Conservation (phyloP, 441 rosid genomes). For the Adansonia rubrostipa region DNA sequence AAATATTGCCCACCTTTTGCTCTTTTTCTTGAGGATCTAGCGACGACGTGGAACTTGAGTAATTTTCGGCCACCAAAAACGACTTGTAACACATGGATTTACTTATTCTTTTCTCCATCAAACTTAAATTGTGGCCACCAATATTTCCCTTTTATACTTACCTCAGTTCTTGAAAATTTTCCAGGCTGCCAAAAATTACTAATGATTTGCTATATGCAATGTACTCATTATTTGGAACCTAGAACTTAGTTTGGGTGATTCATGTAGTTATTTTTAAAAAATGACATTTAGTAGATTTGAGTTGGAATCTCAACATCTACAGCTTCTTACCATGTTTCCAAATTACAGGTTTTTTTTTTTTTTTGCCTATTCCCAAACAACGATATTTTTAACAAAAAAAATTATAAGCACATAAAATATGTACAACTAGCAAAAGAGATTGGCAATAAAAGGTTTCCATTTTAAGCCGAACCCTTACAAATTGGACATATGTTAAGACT, state of each 20-base stretch:
- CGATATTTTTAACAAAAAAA: not conserved
- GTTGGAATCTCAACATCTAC: no score
- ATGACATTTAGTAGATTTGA: no score
- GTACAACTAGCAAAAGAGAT: conserved; percentile 27
- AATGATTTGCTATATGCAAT: not conserved
- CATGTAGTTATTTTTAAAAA: not conserved
- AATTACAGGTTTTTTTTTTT: no score
- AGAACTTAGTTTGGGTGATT: no score
- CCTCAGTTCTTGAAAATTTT: conserved; percentile 22
- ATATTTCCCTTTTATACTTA: conserved; percentile 13
- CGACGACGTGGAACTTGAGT: conserved; percentile 7
- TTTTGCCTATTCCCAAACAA: not conserved
- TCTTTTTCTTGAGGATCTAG: not conserved
- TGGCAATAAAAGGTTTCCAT: conserved; percentile 40
- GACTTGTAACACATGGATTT: conserved; percentile 42
- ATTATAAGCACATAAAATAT: not conserved
- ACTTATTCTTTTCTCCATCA: not conserved
- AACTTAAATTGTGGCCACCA: conserved; percentile 34
- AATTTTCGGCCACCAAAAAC: conserved; percentile 32
- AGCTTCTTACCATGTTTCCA: no score
- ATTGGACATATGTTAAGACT: conserved; percentile 43
- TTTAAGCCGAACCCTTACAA: conserved; percentile 38
- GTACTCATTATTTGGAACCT: no score
- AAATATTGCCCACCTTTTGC: not conserved
- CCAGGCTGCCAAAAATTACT: conserved; percentile 32